These are phyloP conservation scores for Salvia hispanica DNA, from an alignment of 257 asterid species.

Conservation along the genomic window DNA sequence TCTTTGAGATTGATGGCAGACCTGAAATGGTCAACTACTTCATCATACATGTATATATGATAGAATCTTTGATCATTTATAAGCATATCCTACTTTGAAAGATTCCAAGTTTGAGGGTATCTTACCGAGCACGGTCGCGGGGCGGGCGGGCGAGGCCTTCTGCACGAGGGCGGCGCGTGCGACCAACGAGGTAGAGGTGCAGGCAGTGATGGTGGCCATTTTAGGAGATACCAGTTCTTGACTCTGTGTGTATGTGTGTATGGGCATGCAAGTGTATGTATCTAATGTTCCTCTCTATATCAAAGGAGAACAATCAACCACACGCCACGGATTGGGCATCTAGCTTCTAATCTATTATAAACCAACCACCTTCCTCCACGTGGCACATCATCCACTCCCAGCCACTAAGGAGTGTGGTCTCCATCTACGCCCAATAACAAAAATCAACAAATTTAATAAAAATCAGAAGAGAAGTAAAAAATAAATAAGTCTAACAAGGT, in stretches of 20 bases:
- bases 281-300: constrained; percentile 21
- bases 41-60: too few species aligned
- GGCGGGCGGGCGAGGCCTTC: constrained; percentile 42
- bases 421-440: constrained; percentile 11
- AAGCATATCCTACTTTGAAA: neutral
- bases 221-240: constrained; percentile 22
- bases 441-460: neutral
- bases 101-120: neutral
- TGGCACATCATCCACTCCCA: constrained; percentile 39
- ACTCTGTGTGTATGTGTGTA: neutral
- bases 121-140: constrained; percentile 49
- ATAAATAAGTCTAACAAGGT: neutral
- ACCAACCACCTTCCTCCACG: constrained; percentile 59
- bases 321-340: constrained; percentile 45
- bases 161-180: constrained; percentile 58
- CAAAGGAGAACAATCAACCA: constrained; percentile 38
- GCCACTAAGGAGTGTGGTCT: constrained; percentile 26
- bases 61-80: neutral
- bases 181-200: constrained; percentile 52
- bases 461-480: too few species aligned
- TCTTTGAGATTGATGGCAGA: constrained; percentile 59
- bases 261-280: constrained; percentile 25
- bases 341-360: constrained; percentile 45
- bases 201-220: constrained; percentile 76
- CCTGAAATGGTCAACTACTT: constrained; percentile 36